phyloP scores from a whole-genome alignment of 208 protist genomes.

The Acanthamoeba healyi region DNA sequence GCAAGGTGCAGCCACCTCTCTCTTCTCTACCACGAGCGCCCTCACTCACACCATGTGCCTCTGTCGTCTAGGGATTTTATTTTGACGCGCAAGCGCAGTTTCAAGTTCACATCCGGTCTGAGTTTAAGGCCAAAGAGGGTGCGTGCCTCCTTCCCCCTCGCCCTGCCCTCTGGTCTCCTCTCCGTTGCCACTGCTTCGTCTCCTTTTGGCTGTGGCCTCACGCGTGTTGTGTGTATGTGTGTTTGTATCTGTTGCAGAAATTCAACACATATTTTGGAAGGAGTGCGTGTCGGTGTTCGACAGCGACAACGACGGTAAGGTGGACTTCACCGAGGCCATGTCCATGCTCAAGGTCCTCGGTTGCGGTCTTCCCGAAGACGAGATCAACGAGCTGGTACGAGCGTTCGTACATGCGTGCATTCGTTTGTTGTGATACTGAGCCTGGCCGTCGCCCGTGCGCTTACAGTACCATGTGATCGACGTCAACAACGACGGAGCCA shows the following conservation, averaged over 20 bases:
- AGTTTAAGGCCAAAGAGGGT: constrained; percentile 57
- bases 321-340: constrained; percentile 45
- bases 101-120: constrained; percentile 26
- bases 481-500: constrained; percentile 41
- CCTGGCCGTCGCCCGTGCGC: too few species aligned
- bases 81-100: constrained; percentile 9
- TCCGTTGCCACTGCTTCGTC: not conserved
- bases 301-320: constrained; percentile 26
- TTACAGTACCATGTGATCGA: constrained; percentile 56
- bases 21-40: not conserved
- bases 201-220: not conserved
- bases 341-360: constrained; percentile 60
- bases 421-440: too few species aligned
- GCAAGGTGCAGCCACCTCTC: not conserved
- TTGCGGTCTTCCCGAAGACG: constrained; percentile 36
- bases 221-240: not conserved
- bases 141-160: not conserved
- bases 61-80: not conserved
- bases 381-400: constrained; percentile 40
- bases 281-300: constrained; percentile 57
- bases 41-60: not conserved
- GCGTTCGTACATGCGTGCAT: too few species aligned
- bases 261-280: constrained; percentile 69
- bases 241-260: not conserved
- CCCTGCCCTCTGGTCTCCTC: not conserved